Percentiles rank a stretch among this genome's conserved stretches.
phyloP scores from a whole-genome alignment of 495 filamentous ascomycete genomes.

The Zalerion maritima region DNA sequence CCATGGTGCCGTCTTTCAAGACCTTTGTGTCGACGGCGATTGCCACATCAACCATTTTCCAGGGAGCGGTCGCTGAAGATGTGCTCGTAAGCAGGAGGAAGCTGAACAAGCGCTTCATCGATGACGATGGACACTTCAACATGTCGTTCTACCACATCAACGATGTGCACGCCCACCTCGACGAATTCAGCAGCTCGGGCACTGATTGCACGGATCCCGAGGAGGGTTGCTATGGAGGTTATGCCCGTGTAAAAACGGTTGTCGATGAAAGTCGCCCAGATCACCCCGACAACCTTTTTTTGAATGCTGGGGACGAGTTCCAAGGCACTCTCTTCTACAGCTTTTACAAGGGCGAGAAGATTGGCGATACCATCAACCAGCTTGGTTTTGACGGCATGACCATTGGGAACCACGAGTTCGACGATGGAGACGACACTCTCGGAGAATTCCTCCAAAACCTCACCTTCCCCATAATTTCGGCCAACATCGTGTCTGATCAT shows the following conservation, averaged over 20 bases:
- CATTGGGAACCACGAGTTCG: conserved; percentile 47
- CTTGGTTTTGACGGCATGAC: conserved; percentile 44
- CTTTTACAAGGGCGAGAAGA: conserved; percentile 46
- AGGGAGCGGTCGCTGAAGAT: too few relatives aligned
- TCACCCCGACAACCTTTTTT: conserved; percentile 36
- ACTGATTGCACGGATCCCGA: conserved; percentile 35
- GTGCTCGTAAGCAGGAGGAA: conserved; percentile 23
- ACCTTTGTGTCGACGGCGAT: too few relatives aligned
- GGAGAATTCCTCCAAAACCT: conserved; percentile 39
- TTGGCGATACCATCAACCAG: conserved; percentile 44
- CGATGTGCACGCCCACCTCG: conserved; percentile 46
- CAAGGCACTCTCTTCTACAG: conserved; percentile 45
- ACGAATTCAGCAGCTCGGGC: conserved; percentile 39
- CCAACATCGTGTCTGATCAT: conserved; percentile 38
- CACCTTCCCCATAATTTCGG: conserved; percentile 41
- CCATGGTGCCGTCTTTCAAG: too few relatives aligned
- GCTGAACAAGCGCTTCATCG: conserved; percentile 35
- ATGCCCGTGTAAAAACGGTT: conserved; percentile 38
- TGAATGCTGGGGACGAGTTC: conserved; percentile 47
- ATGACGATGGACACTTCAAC: conserved; percentile 37
- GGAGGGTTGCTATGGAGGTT: conserved; percentile 43
- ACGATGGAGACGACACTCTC: conserved; percentile 34
- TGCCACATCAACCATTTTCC: too few relatives aligned
- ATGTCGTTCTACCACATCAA: conserved; percentile 50
- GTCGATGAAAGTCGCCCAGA: conserved; percentile 32